Evolutionary conservation across 2,329 filamentous ascomycete species (phyloP), one percentile per base, ranked within the genome.

Genomic region (Periconia digitata): DNA sequence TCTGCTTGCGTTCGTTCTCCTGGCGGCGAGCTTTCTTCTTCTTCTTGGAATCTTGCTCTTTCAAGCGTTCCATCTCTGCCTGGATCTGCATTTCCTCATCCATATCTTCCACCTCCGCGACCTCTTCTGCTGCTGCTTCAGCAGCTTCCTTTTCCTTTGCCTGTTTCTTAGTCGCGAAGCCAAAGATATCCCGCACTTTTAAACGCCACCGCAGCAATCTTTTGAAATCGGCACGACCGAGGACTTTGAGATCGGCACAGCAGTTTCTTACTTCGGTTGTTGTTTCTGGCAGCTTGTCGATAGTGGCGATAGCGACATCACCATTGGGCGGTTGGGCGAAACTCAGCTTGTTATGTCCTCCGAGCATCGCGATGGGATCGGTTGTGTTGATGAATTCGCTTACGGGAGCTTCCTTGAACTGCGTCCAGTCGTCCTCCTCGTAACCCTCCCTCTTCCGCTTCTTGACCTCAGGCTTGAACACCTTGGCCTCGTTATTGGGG

Each of bases 401-500:
- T 0, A 92, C 92, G 0, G 90, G 77, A 2, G 89, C 82, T 65
- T 96, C 90, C 69, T 96, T 95, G 77, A 88, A 95, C 62, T 96
- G 90, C 4, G 85, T 92, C 71, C 87, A 96, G 58, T 99, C 91
- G 29, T 90, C 92, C 72, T 99, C 94, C 58, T 97, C 92, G 58
- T 99, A 99, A 79, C 94, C 94, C 38, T 95, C 92, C 78, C 94
- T 82, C 82, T 96, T 97, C 49, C 94, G 80, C 83, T 96, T 99
- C 81, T 97, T 99, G 67, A 90, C 80, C 69, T 99, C 94, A 0
- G 94, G 94, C 58, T 99, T 96, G 79, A 92, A 99, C 2, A 99
- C 94, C 71, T 95, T 96, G 34, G 94, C 94, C 71, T 99, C 94
- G 60, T 97, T 95, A 72, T 97, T 99, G 1, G 91, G 90, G 0